Conservation (phyloP, 108 stramenopile species). For the Cylindrotheca closterium region DNA sequence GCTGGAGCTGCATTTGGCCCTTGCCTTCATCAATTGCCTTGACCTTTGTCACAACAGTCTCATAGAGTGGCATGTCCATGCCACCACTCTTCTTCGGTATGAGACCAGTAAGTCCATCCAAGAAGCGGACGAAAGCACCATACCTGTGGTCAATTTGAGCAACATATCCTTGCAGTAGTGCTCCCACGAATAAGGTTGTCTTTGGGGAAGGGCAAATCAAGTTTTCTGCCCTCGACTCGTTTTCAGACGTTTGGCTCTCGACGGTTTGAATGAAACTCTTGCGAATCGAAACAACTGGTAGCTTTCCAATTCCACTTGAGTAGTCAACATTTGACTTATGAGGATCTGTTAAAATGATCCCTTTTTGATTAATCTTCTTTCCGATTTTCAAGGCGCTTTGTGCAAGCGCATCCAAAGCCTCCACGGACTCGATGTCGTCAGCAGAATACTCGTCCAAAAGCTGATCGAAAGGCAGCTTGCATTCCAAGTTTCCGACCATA, state of each 20-base stretch:
- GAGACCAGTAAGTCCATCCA: conserved; percentile 78
- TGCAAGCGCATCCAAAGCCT: conserved; percentile 61
- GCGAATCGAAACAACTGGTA: conserved; percentile 70
- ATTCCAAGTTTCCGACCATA: conserved; percentile 41
- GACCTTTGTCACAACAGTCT: conserved; percentile 62
- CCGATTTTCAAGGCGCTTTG: conserved; percentile 56
- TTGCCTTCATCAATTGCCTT: conserved; percentile 63
- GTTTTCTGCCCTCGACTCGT: conserved; percentile 12
- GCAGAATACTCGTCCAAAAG: conserved; percentile 65
- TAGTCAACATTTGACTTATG: conserved; percentile 50
- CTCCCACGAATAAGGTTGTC: conserved; percentile 66
- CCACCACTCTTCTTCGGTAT: conserved; percentile 82
- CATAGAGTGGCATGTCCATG: conserved; percentile 51
- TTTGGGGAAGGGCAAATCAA: conserved; percentile 51
- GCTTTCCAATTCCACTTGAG: conserved; percentile 48
- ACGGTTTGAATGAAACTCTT: conserved; percentile 50
- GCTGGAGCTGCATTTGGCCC: background rate
- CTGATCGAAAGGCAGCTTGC: conserved; percentile 82
- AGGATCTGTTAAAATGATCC: conserved; percentile 59
- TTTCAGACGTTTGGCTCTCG: conserved; percentile 20
- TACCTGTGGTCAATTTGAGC: conserved; percentile 63
- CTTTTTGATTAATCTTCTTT: conserved; percentile 71
- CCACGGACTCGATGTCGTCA: conserved; percentile 50
- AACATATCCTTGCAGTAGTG: conserved; percentile 66
- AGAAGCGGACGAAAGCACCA: conserved; percentile 84